Evolutionary conservation across 306 rosid species (phyloP), one percentile per base, ranked within the genome.

Genomic region (Quercus mongolica): DNA sequence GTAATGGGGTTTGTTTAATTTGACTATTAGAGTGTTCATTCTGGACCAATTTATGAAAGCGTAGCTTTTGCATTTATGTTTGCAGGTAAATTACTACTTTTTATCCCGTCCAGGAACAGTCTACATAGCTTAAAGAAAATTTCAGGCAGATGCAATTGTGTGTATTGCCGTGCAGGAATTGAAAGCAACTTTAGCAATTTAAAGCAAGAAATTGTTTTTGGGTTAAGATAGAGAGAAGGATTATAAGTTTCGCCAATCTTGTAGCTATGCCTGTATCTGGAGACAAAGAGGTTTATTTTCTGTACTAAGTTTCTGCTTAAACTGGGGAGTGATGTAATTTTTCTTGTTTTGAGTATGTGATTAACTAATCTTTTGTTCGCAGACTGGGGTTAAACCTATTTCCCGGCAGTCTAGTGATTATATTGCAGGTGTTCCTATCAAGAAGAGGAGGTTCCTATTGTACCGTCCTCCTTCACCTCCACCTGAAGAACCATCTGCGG

Each of bases 361-460:
- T 93, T 79, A 71, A 89, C 84, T 89, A 84, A 89, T 89, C 85
- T 89, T 93, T 76, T 89, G 82, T 90, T 91, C 89, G 88, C 98
- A 95, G 99, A 89, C 86, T 44, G 93, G 92, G 91, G 83, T 92
- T 71, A 91, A 91, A 78, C 87, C 96, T 74, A 76, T 74, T 81
- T 84, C 79, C 73, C 87, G 89, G 87, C 88, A 88, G 46, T 76
- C 85, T 86, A 87, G 92, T 89, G 92, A 86, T 89, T 92, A 89
- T 83, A 80, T 83, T 88, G 90, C 95, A 87, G 94, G 93, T 87
- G 91, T 95, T 75, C 99, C 99, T 52, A 93, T 95, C 86, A 95
- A 95, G 96, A 95, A 95, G 86, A 89, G 99, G 85, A 86, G 92
- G 85, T 92, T 87, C 75, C 96, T 90, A 5, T 41, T 87, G 73